Evolutionary conservation across 805 yeast species (phyloP), one percentile per base, ranked within the genome.

Genomic region (Starmerella asiatica): DNA sequence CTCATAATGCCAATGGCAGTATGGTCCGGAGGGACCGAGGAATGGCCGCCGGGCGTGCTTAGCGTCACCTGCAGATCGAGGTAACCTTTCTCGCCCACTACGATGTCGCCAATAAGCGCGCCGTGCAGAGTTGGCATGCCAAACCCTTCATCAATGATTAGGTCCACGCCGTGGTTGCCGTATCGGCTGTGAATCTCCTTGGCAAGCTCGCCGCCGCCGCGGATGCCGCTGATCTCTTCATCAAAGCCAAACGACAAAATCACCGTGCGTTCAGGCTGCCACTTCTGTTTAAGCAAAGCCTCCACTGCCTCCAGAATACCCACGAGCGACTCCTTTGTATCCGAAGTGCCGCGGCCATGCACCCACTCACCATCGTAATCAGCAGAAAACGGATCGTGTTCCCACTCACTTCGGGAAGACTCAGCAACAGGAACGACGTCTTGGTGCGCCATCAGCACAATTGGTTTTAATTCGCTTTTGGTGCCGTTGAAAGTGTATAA

Each of bases 281-380:
- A 79, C 1, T 67, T 75, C 17, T 66, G 67, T 29, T 59, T 50
- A 19, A 80, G 54, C 26, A 79, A 56, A 33, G 63, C 58, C 51
- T 78, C 83, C 14, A 73, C 56, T 1, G 85, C 66, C 56, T 81
- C 88, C 54, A 82, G 56, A 37, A 78, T 69, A 3, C 74, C 79
- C 46, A 78, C 64, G 37, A 84, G 61, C 26, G 74, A 58, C 55
- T 77, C 77, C 57, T 84, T 84, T 55, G 86, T 77, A 55, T 85
- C 95, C 30, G 70, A 59, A 2, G 80, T 56, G 30, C 94, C 94
- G 51, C 94, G 69, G 2, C 94, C 94, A 68, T 73, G 79, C 5
- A 84, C 48, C 28, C 54, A 61, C 23, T 67, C 63, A 16, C 84
- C 85, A 51, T 83, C 93, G 53, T 62, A 81, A 49, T 69, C 63